Base-by-base conservation (phyloP, 805 yeast genomes). In the Wickerhamiella cacticola region DNA sequence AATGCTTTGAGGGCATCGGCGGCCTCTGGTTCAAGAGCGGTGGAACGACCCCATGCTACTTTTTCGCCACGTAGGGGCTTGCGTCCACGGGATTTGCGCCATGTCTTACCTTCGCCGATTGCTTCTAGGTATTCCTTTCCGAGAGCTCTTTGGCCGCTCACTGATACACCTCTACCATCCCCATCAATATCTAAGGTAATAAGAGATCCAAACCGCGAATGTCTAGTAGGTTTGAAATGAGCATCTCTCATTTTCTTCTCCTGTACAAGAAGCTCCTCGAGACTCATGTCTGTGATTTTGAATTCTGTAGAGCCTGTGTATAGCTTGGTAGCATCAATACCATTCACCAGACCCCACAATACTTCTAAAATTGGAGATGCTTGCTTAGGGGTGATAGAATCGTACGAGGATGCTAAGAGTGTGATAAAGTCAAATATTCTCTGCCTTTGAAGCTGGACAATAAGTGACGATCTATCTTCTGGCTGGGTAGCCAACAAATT, bases 131-230 rank as follows among this genome's bases (percentile, higher is more conserved):
- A 68, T 7, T 71, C 70, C 39, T 71, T 68, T 9, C 68, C 55
- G 3, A 82, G 56, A 2, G 79, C 85, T 24, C 75, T 74, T 54
- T 83, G 88, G 1, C 94, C 92, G 2, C 92, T 73, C 1, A 86
- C 73, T 5, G 82, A 63, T 24, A 82, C 70, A 24, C 77, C 69
- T 46, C 79, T 78, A 21, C 73, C 71, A 4, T 19, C 19, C 5
- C 36, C 36, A 15, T 31, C 36, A 16, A 80, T 75, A 51, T 80
- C 78, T 25, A 89, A 69, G 1, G 94, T 79, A 9, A 87, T 63
- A 52, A 88, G 67, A 0, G 96, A 79, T 0, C 98, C 98, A 67
- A 89, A 89, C 46, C 95, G 72, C 2, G 92, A 88, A 60, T 89
- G 98, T 41, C 98, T 72, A 1, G 85, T 71, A 64, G 61, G 72